Conservation (phyloP, 495 filamentous ascomycete species). For the Aspergillus bridgeri region DNA sequence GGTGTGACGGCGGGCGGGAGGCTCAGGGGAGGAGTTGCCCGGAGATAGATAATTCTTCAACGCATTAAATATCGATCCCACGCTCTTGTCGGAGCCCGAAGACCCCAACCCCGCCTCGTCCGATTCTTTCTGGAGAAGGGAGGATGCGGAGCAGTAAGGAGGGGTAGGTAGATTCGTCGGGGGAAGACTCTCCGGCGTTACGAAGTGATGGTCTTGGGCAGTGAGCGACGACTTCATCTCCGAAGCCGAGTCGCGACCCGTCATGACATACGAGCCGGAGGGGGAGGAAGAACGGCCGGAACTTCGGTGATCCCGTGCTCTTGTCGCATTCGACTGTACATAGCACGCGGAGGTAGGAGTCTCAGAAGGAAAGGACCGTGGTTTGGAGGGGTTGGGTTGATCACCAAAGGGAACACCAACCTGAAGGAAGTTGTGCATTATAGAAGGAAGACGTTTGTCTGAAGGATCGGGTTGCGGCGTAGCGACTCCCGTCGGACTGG, state of each 20-base stretch:
- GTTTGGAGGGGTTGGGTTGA: slow-evolving; percentile 50
- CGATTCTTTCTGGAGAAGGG: slow-evolving; percentile 41
- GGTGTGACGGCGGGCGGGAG: slow-evolving; percentile 49
- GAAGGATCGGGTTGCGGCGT: slow-evolving; percentile 85
- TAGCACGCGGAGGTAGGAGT: slow-evolving; percentile 39
- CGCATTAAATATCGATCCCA: slow-evolving; percentile 37
- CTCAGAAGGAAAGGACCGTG: slow-evolving; percentile 39
- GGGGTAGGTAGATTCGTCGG: slow-evolving; percentile 40
- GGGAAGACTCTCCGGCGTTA: slow-evolving; percentile 22
- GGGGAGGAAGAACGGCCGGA: slow-evolving; percentile 25
- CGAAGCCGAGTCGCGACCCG: slow-evolving; percentile 38
- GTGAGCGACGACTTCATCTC: slow-evolving; percentile 23
- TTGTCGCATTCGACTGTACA: slow-evolving; percentile 22
- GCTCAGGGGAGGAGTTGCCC: slow-evolving; percentile 26
- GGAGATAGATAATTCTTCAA: slow-evolving; percentile 44
- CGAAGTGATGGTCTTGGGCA: slow-evolving; percentile 16
- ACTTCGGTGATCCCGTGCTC: slow-evolving; percentile 17
- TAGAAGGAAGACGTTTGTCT: slow-evolving; percentile 86
- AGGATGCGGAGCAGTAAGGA: slow-evolving; percentile 39
- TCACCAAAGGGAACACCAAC: slow-evolving; percentile 72
- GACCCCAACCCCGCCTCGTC: slow-evolving; percentile 37
- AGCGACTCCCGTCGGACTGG: slow-evolving; percentile 78
- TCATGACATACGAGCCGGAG: slow-evolving; percentile 38
- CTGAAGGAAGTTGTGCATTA: slow-evolving; percentile 95
- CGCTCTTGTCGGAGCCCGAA: slow-evolving; percentile 32